A percentile compares a stretch with the other conserved stretches of the same genome.
These are phyloP conservation scores for Lolium perenne DNA, from an alignment of 176 grass and related monocot species.

Conservation along the genomic window DNA sequence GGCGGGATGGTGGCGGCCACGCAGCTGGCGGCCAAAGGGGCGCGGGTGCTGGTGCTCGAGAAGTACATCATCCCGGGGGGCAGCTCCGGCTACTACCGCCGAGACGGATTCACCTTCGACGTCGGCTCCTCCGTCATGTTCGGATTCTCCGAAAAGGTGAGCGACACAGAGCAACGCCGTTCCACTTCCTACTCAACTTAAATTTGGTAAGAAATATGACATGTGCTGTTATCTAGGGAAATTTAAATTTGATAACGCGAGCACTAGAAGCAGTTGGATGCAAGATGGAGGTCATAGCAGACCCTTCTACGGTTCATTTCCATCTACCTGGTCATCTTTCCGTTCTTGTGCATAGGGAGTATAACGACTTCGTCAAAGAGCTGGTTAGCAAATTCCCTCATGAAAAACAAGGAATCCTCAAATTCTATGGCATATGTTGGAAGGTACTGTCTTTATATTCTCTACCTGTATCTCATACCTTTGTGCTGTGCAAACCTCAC, in stretches of 20 bases:
- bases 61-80: conserved; percentile 93
- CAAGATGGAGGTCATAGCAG: conserved; percentile 92
- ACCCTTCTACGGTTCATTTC: conserved; percentile 86
- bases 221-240: conserved; percentile 58
- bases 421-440: conserved; percentile 90
- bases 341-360: conserved; percentile 78
- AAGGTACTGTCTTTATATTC: conserved; percentile 53
- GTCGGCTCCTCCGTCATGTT: conserved; percentile 95
- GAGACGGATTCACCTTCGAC: conserved; percentile 91
- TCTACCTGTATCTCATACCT: background rate
- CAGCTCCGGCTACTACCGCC: conserved; percentile 86
- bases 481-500: conserved; percentile 12
- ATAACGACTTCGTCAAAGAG: conserved; percentile 66
- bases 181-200: too few relatives aligned
- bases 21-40: conserved; percentile 82
- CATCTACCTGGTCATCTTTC: conserved; percentile 81
- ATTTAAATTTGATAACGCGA: conserved; percentile 93
- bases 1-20: conserved; percentile 86
- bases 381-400: conserved; percentile 84
- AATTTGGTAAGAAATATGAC: background rate
- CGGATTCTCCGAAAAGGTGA: conserved; percentile 92
- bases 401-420: conserved; percentile 78
- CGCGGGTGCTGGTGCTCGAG: conserved; percentile 87
- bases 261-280: conserved; percentile 76
- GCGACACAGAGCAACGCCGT: background rate